Conservation (phyloP, 2,329 filamentous ascomycete genomes). For the Cytospora piceae region DNA sequence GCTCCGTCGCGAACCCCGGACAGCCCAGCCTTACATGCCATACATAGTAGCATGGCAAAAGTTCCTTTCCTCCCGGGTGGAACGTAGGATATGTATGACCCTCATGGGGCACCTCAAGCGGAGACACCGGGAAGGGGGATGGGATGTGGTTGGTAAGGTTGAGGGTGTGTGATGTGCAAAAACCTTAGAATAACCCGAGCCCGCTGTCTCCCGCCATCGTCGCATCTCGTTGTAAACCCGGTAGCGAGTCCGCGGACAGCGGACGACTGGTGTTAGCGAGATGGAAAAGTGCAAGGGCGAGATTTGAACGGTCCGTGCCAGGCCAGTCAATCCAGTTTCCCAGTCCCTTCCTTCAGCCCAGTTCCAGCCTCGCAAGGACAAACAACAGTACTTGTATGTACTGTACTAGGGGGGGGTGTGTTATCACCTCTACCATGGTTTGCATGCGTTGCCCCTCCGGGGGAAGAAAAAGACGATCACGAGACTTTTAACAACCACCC, state of each 20-base stretch:
- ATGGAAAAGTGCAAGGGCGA: slow-evolving; percentile 7
- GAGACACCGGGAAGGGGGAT: background rate
- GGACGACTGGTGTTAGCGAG: slow-evolving; percentile 11
- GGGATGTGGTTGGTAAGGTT: no score
- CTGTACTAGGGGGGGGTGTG: background rate
- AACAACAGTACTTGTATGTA: background rate
- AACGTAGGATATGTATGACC: background rate
- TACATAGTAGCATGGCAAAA: background rate
- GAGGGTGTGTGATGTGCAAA: background rate
- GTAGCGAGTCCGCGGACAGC: slow-evolving; percentile 20
- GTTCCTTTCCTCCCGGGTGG: background rate
- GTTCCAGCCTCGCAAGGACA: slow-evolving; percentile 11
- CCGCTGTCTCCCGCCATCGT: slow-evolving; percentile 11
- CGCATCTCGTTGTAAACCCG: slow-evolving; percentile 11
- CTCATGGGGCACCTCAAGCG: background rate
- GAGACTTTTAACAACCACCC: slow-evolving; percentile 7
- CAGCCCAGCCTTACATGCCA: background rate
- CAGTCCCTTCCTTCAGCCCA: slow-evolving; percentile 19
- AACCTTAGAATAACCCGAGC: background rate
- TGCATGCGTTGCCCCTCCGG: background rate
- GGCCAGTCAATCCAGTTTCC: slow-evolving; percentile 14
- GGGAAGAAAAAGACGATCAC: slow-evolving; percentile 13
- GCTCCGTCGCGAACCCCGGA: background rate
- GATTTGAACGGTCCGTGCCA: slow-evolving; percentile 23
- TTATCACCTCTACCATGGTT: background rate